phyloP scores from a whole-genome alignment of 768 basidiomycete species.

The Termitomyces eurrhizus region DNA sequence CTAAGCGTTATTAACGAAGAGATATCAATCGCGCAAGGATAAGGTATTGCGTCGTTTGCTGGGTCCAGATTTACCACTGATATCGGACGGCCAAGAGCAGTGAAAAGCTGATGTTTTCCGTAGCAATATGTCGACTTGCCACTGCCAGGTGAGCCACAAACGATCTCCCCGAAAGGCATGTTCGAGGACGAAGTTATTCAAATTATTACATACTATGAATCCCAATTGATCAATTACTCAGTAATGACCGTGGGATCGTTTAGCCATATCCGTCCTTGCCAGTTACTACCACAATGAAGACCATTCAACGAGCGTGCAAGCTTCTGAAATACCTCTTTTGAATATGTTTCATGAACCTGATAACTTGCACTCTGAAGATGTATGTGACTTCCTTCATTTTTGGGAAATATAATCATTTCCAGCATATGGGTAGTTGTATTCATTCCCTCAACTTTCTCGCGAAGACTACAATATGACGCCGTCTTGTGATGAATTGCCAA shows the following conservation, averaged over 20 bases:
- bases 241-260: neutral
- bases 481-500: neutral
- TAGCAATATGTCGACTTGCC: conserved; percentile 89
- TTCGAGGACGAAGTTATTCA: neutral
- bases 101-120: conserved; percentile 86
- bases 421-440: conserved; percentile 17
- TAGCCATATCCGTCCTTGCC: neutral
- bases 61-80: conserved; percentile 95
- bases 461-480: conserved; percentile 12
- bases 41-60: conserved; percentile 85
- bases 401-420: neutral
- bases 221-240: too few species aligned
- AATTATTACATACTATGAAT: neutral
- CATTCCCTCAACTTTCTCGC: conserved; percentile 21
- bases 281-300: neutral
- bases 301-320: neutral
- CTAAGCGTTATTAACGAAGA: conserved; percentile 80
- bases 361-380: conserved; percentile 29
- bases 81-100: conserved; percentile 81
- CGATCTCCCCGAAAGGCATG: conserved; percentile 88
- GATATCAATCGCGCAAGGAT: conserved; percentile 88
- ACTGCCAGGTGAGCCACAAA: conserved; percentile 82
- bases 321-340: neutral
- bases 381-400: conserved; percentile 14
- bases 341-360: conserved; percentile 16